Percentiles rank a stretch among this genome's conserved stretches.
These are phyloP conservation scores for Amaranthus tricolor DNA, from an alignment of 179 eudicot species.

Conservation along the genomic window DNA sequence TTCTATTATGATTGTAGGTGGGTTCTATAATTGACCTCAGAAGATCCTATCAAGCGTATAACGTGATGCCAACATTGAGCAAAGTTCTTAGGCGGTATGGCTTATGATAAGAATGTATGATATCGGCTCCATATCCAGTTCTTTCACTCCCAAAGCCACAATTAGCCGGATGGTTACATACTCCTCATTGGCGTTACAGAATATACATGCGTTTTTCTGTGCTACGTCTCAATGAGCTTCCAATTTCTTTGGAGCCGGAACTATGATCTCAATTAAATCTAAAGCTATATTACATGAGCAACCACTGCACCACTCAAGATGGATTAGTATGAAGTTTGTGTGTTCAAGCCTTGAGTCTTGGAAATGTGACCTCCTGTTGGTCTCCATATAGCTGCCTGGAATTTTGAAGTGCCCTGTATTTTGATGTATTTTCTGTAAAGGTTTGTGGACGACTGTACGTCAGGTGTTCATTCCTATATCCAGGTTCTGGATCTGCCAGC, in stretches of 20 bases:
- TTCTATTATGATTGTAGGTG: constrained; percentile 44
- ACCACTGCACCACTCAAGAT: not conserved
- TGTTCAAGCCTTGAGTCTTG: not conserved
- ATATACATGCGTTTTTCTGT: not conserved
- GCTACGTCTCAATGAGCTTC: not conserved
- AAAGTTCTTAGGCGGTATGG: constrained; percentile 83
- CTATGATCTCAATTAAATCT: constrained; percentile 2
- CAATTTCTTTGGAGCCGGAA: not conserved
- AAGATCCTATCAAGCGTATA: constrained; percentile 94
- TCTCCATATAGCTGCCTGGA: not conserved
- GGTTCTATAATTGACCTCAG: constrained; percentile 93
- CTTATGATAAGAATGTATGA: constrained; percentile 33
- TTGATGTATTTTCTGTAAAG: not conserved
- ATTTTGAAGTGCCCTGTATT: not conserved
- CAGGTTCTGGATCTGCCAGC: not conserved
- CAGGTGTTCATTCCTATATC: not conserved
- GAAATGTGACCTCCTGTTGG: not conserved
- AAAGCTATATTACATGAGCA: not conserved
- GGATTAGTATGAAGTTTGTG: not conserved
- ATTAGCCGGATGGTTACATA: not conserved
- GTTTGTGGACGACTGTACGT: not conserved
- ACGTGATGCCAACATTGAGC: constrained; percentile 88
- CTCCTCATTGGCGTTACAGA: not conserved
- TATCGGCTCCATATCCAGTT: not conserved
- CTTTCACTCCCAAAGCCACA: not conserved